Percentiles rank a stretch among this genome's conserved stretches.
phyloP scores from a whole-genome alignment of 2,329 filamentous ascomycete species.

The Sporothrix variecibatus region DNA sequence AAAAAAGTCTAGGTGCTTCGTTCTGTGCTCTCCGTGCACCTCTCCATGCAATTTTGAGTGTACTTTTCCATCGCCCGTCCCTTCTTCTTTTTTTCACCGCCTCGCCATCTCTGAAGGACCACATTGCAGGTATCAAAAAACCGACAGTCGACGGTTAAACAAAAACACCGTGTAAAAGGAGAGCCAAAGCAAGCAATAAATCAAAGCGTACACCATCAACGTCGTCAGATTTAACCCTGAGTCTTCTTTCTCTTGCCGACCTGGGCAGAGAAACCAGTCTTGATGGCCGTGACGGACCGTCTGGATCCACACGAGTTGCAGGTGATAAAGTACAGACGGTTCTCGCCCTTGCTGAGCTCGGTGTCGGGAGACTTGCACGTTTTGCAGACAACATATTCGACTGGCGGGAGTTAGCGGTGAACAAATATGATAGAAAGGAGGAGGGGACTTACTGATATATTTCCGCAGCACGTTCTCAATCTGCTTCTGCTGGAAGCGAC shows the following conservation, averaged over 20 bases:
- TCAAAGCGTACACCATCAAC: not conserved
- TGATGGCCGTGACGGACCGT: constrained; percentile 94
- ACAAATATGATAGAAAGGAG: constrained; percentile 40
- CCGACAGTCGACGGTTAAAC: not conserved
- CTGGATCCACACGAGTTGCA: constrained; percentile 64
- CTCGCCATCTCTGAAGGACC: not conserved
- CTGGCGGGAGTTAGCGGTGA: constrained; percentile 17
- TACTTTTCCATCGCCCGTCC: not conserved
- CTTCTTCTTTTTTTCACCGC: not conserved
- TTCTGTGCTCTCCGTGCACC: not conserved
- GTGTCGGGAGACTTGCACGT: constrained; percentile 95
- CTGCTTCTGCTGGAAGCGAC: constrained; percentile 99
- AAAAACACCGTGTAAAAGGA: not conserved
- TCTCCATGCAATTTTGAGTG: not conserved
- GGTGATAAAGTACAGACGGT: constrained; percentile 97
- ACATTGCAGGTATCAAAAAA: constrained; percentile 6
- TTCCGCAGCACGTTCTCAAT: constrained; percentile 95
- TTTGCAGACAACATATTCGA: constrained; percentile 99
- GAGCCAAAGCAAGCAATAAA: not conserved
- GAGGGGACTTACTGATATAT: constrained; percentile 73
- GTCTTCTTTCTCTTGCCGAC: constrained; percentile 98
- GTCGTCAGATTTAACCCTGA: constrained; percentile 63
- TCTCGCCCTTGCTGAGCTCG: constrained; percentile 97
- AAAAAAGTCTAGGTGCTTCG: not conserved
- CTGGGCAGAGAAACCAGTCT: constrained; percentile 99